Base-by-base conservation (phyloP, 768 basidiomycete genomes). In the Lactarius pseudohatsudake region DNA sequence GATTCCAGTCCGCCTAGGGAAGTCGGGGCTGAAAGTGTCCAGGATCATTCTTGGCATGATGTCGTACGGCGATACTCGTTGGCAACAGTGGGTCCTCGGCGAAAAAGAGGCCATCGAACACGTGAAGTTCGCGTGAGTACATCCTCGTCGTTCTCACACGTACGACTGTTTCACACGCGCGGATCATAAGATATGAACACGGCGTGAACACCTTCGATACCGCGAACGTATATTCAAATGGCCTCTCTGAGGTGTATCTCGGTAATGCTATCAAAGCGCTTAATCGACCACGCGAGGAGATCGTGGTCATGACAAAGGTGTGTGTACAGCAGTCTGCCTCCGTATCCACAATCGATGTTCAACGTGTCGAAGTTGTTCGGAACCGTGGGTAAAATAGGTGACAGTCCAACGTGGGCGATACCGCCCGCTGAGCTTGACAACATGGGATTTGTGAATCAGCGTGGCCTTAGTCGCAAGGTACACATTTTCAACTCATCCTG, bases 191-290 rank as follows among this genome's bases (percentile, higher is more conserved):
- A 10, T 89, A 84, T 61, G 85, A 87, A 13, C 81, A 81, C 20
- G 86, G 87, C 18, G 84, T 88, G 66, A 82, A 86, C 65, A 81
- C 86, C 0, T 88, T 87, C 65, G 85, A 86, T 72, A 87, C 84
- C 1, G 84, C 84, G 4, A 78, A 85, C 68, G 18, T 64, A 2
- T 79, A 79, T 62, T 70, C 69, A 6, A 70, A 75, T 53, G 77
- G 77, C 10, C 58, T 74, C 7, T 77, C 75, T 11, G 79, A 81
- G 67, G 63, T 70, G 15, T 69, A 74, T 67, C 65, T 74, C 47
- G 86, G 87, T 32, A 76, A 78, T 54, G 78, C 78, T 3, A 73
- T 82, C 68, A 79, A 78, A 59, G 62, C 74, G 65, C 72, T 75
- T 59, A 61, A 77, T 36, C 69, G 79, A 22, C 80, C 80, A 1